phyloP scores from a whole-genome alignment of 768 basidiomycete species.

The Pleurotus ostreatus region DNA sequence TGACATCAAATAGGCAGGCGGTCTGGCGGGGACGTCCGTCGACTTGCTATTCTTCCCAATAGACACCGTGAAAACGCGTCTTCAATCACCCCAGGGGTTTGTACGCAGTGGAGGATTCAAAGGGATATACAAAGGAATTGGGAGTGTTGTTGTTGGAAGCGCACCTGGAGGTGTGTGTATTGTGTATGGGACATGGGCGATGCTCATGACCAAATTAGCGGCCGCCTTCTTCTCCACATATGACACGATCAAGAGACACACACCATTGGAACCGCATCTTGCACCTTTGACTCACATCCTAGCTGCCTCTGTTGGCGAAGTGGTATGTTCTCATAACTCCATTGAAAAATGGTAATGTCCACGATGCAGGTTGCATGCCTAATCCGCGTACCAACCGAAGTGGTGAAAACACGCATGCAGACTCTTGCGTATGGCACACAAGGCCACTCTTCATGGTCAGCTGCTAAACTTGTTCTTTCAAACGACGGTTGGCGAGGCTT shows the following conservation, averaged over 20 bases:
- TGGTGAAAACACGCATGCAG: constrained; percentile 91
- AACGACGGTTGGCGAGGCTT: constrained; percentile 74
- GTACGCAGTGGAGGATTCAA: constrained; percentile 79
- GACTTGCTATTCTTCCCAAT: constrained; percentile 96
- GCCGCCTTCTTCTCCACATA: constrained; percentile 95
- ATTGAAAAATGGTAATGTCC: constrained; percentile 5
- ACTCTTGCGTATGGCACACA: constrained; percentile 67
- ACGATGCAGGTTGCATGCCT: constrained; percentile 73
- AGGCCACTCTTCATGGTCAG: constrained; percentile 55
- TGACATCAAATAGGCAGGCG: constrained; percentile 60
- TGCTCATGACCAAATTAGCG: constrained; percentile 44
- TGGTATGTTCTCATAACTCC: constrained; percentile 29
- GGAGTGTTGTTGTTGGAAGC: constrained; percentile 91
- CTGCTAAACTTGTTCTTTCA: constrained; percentile 50
- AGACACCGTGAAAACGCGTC: constrained; percentile 93
- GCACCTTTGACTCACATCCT: constrained; percentile 55
- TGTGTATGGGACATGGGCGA: background rate
- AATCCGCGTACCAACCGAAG: constrained; percentile 92
- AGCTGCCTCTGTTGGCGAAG: constrained; percentile 57
- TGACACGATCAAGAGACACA: constrained; percentile 76
- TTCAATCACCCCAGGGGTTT: constrained; percentile 89
- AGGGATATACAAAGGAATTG: constrained; percentile 90
- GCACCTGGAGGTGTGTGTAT: constrained; percentile 80
- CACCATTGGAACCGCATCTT: constrained; percentile 60
- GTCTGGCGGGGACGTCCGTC: constrained; percentile 87